Conservation (phyloP, 1,139 yeast species). For the Debaryomyces subglobosus region DNA sequence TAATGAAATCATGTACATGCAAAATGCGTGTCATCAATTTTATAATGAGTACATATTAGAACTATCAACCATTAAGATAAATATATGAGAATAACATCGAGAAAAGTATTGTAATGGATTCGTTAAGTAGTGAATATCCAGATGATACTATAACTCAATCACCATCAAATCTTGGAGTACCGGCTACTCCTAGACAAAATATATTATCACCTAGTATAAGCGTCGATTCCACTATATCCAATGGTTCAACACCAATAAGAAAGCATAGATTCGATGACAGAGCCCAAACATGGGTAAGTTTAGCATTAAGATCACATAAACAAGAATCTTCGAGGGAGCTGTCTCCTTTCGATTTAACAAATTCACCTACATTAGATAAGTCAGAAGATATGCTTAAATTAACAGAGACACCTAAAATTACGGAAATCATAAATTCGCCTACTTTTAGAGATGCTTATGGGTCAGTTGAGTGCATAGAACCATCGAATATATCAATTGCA, state of each 20-base stretch:
- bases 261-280: constrained; percentile 43
- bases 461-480: constrained; percentile 45
- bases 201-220: constrained; percentile 10
- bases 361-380: constrained; percentile 7
- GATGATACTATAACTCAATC: background rate
- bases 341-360: background rate
- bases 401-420: constrained; percentile 27
- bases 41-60: background rate
- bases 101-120: background rate
- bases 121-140: background rate
- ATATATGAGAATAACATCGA: background rate
- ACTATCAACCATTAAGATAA: too few species aligned
- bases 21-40: background rate
- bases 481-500: constrained; percentile 53
- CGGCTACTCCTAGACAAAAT: background rate
- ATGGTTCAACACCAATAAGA: constrained; percentile 14
- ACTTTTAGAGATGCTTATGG: constrained; percentile 48
- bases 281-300: constrained; percentile 34
- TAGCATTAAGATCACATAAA: constrained; percentile 18
- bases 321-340: constrained; percentile 4
- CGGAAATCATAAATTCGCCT: constrained; percentile 23
- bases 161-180: background rate
- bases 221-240: constrained; percentile 8
- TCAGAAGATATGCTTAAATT: constrained; percentile 19
- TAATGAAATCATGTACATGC: background rate